A percentile compares a stretch with the other conserved stretches of the same genome.
Conservation (phyloP, 257 asterid genomes). For the Petunia axillaris region DNA sequence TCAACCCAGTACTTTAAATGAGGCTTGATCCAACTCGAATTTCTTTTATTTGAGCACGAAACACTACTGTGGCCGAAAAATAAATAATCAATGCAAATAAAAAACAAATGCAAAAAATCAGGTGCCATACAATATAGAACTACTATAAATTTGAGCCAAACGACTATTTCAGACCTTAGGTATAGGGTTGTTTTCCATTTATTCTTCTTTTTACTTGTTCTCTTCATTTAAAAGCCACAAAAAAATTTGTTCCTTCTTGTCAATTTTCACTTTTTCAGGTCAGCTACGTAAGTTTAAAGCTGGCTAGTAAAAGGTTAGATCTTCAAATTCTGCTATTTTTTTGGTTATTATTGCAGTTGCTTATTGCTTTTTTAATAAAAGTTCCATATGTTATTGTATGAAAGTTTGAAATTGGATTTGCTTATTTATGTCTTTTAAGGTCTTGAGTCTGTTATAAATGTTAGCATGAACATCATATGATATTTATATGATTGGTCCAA, state of each 20-base stretch:
- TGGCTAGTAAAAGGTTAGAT: conserved; percentile 26
- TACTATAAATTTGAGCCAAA: conserved; percentile 19
- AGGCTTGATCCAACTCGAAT: too few relatives aligned
- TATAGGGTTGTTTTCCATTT: conserved; percentile 17
- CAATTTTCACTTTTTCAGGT: background rate
- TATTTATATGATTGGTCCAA: background rate
- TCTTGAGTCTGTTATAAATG: background rate
- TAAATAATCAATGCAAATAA: background rate
- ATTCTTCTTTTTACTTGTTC: background rate
- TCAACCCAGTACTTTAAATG: too few relatives aligned
- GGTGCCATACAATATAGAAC: background rate
- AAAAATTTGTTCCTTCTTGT: background rate
- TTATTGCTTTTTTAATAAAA: background rate
- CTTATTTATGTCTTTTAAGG: background rate
- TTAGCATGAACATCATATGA: background rate
- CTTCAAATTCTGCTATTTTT: background rate
- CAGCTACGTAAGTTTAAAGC: conserved; percentile 11
- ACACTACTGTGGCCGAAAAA: too few relatives aligned
- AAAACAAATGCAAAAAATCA: background rate
- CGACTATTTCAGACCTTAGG: background rate
- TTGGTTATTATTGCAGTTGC: background rate
- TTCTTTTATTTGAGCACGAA: too few relatives aligned
- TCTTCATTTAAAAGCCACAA: background rate
- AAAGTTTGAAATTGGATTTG: background rate
- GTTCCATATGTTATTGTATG: background rate